Conservation (phyloP, 2,329 filamentous ascomycete genomes). For the Stagonosporopsis chrysanthemi region DNA sequence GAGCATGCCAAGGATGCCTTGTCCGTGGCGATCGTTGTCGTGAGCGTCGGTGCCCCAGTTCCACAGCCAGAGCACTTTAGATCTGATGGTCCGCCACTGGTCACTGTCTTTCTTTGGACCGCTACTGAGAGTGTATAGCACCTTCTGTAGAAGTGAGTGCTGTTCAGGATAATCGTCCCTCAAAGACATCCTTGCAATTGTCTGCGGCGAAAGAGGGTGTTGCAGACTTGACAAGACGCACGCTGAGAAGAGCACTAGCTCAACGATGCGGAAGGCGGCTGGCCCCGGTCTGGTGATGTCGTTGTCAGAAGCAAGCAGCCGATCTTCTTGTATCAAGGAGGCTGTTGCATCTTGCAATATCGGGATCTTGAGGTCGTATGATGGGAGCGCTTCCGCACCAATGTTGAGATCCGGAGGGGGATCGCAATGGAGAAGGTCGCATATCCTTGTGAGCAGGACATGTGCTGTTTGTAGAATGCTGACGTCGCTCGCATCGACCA, state of each 20-base stretch:
- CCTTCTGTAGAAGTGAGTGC: conserved; percentile 63
- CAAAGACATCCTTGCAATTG: conserved; percentile 67
- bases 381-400: conserved; percentile 53
- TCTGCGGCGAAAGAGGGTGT: conserved; percentile 51
- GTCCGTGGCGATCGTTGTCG: conserved; percentile 48
- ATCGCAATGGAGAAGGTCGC: conserved; percentile 67
- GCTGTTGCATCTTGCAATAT: conserved; percentile 41
- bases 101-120: conserved; percentile 67
- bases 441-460: conserved; percentile 66
- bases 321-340: conserved; percentile 51
- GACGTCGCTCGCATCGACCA: conserved; percentile 66
- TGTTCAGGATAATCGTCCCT: conserved; percentile 71
- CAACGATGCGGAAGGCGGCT: conserved; percentile 65
- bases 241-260: conserved; percentile 65
- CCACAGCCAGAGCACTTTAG: conserved; percentile 75
- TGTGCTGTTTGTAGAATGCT: conserved; percentile 69
- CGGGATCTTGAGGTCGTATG: conserved; percentile 48
- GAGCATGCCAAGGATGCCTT: conserved; percentile 66
- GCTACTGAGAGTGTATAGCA: conserved; percentile 64
- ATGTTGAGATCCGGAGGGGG: conserved; percentile 59
- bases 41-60: conserved; percentile 68
- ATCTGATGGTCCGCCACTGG: conserved; percentile 59
- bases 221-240: conserved; percentile 54
- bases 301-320: conserved; percentile 67
- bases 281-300: conserved; percentile 68